Percentiles rank a stretch among this genome's conserved stretches.
These are phyloP conservation scores for Dioscorea dumetorum DNA, from an alignment of 106 monocot species.

Conservation along the genomic window DNA sequence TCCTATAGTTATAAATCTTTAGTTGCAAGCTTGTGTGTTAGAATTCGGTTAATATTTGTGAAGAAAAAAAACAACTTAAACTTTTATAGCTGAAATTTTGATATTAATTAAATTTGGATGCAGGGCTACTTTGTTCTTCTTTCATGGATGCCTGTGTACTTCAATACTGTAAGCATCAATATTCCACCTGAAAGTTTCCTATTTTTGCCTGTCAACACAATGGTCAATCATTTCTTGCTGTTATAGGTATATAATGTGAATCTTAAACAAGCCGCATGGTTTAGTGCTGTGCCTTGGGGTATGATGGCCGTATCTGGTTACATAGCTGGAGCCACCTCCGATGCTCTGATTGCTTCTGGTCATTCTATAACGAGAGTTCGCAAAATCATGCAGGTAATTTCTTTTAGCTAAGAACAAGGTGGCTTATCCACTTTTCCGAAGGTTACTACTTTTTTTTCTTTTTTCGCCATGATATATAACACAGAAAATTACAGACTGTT, in stretches of 20 bases:
- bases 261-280: constrained; percentile 94
- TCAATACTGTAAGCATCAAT: constrained; percentile 68
- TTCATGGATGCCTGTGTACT: constrained; percentile 96
- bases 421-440: too few relatives aligned
- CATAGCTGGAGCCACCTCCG: constrained; percentile 69
- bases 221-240: not conserved
- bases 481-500: too few relatives aligned
- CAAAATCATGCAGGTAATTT: constrained; percentile 79
- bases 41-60: too few relatives aligned
- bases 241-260: constrained; percentile 81
- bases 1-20: too few relatives aligned
- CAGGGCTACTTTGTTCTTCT: constrained; percentile 97
- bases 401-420: not conserved
- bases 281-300: constrained; percentile 88
- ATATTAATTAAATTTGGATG: not conserved
- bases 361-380: constrained; percentile 43
- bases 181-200: not conserved
- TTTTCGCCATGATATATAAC: too few relatives aligned
- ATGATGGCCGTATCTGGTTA: constrained; percentile 90
- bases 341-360: constrained; percentile 72
- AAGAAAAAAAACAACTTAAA: too few relatives aligned
- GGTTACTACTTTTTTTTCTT: too few relatives aligned
- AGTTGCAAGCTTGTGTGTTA: too few relatives aligned
- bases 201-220: not conserved
- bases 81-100: too few relatives aligned